Percentiles rank a stretch among this genome's conserved stretches.
Conservation (phyloP, 1,284 basidiomycete species). For the Ustilago tritici region DNA sequence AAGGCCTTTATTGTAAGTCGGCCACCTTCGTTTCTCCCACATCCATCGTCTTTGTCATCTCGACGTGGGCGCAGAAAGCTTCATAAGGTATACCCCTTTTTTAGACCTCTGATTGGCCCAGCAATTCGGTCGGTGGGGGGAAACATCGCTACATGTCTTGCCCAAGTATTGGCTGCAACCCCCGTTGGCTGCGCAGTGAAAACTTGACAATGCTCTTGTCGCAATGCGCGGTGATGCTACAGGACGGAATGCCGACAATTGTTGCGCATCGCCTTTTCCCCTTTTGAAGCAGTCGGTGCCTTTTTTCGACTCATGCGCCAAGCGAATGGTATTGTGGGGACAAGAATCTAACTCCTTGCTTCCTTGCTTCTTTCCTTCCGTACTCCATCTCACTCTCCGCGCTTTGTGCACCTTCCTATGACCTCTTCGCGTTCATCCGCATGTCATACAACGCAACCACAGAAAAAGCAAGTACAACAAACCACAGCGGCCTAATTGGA, state of each 20-base stretch:
- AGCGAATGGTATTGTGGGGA: not conserved
- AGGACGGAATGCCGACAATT: not conserved
- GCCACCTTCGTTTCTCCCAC: slow-evolving; percentile 15
- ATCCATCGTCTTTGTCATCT: not conserved
- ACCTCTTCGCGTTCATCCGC: not conserved
- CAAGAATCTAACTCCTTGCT: slow-evolving; percentile 1
- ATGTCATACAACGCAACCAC: slow-evolving; percentile 5
- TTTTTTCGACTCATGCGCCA: not conserved
- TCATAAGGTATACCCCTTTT: not conserved
- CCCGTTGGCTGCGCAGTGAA: not conserved
- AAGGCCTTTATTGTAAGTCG: slow-evolving; percentile 28
- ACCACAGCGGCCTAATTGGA: slow-evolving; percentile 11
- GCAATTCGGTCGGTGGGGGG: slow-evolving; percentile 40
- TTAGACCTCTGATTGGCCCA: slow-evolving; percentile 18
- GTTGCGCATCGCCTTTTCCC: not conserved
- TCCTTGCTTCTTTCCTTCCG: slow-evolving; percentile 3
- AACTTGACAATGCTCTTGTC: not conserved
- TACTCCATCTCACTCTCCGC: not conserved
- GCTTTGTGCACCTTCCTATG: not conserved
- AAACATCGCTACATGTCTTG: not conserved
- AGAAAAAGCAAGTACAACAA: slow-evolving; percentile 17
- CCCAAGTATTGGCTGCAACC: not conserved
- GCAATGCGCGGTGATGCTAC: not conserved
- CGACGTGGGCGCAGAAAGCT: slow-evolving; percentile 12
- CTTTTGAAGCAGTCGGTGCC: not conserved